phyloP scores from a whole-genome alignment of 306 rosid genomes.

The Cucurbita pepo region DNA sequence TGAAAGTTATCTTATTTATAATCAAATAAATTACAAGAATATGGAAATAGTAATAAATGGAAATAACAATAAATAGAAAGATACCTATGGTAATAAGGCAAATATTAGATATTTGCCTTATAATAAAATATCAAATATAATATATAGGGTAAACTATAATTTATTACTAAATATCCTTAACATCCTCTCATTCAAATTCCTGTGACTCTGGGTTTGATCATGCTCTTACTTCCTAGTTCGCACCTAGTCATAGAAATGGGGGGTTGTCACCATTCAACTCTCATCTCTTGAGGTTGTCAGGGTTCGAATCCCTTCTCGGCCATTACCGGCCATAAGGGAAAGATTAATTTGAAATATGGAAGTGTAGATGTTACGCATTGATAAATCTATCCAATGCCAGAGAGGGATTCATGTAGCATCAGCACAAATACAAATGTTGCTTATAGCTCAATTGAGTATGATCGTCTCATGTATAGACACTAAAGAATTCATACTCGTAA shows the following conservation, averaged over 20 bases:
- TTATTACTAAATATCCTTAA: too few relatives aligned
- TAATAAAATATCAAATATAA: too few relatives aligned
- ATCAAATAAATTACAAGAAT: too few relatives aligned
- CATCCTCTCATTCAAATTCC: not conserved
- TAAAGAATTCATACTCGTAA: not conserved
- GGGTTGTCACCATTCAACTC: not conserved
- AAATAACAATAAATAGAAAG: too few relatives aligned
- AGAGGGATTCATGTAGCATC: not conserved
- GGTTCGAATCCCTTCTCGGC: not conserved
- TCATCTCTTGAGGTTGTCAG: not conserved
- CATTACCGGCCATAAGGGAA: not conserved
- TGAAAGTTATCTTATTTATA: too few relatives aligned
- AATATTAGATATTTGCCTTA: too few relatives aligned
- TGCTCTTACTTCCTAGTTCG: not conserved
- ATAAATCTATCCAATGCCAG: not conserved
- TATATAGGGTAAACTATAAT: too few relatives aligned
- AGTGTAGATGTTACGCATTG: not conserved
- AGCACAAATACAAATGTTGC: not conserved
- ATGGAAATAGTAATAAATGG: too few relatives aligned
- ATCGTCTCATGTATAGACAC: not conserved
- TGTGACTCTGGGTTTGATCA: not conserved
- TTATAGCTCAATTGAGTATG: not conserved
- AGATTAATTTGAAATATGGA: not conserved
- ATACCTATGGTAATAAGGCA: too few relatives aligned
- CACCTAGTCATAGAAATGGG: not conserved